These are phyloP conservation scores for Microcyclosporella mali DNA, from an alignment of 2,329 filamentous ascomycete genomes.

Conservation along the genomic window DNA sequence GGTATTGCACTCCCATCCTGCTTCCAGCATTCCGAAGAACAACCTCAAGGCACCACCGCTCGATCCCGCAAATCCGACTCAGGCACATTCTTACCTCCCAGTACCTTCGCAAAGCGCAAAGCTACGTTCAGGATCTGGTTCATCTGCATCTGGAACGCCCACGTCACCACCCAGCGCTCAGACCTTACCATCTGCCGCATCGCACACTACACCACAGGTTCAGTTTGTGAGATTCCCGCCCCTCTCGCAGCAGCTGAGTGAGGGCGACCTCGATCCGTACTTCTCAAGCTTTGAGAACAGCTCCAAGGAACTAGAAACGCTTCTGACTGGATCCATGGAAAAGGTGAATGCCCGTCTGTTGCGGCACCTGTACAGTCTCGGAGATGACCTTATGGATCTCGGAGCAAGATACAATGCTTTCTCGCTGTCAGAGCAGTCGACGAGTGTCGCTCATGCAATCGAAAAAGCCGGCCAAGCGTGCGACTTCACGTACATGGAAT, in stretches of 20 bases:
- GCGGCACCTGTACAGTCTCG: slow-evolving; percentile 74
- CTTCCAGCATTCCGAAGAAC: slow-evolving; percentile 87
- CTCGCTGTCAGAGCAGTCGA: slow-evolving; percentile 85
- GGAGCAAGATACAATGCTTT: slow-evolving; percentile 97
- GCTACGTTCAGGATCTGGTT: slow-evolving; percentile 55
- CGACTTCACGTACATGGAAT: slow-evolving; percentile 92
- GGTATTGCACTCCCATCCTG: slow-evolving; percentile 86
- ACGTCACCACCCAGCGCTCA: slow-evolving; percentile 48
- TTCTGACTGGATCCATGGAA: slow-evolving; percentile 89
- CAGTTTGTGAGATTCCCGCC: slow-evolving; percentile 80
- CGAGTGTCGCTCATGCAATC: slow-evolving; percentile 83
- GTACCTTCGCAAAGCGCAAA: slow-evolving; percentile 81
- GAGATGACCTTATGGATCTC: slow-evolving; percentile 82
- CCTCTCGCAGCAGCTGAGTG: slow-evolving; percentile 66
- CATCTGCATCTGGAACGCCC: slow-evolving; percentile 47
- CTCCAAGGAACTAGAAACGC: slow-evolving; percentile 81
- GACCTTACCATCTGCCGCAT: slow-evolving; percentile 47
- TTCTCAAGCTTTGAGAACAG: slow-evolving; percentile 90
- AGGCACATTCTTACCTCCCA: slow-evolving; percentile 80
- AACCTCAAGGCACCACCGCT: slow-evolving; percentile 92
- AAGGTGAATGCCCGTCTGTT: slow-evolving; percentile 90
- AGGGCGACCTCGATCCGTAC: slow-evolving; percentile 90
- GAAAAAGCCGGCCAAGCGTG: slow-evolving; percentile 91
- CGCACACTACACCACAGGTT: slow-evolving; percentile 52
- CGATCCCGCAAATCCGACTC: slow-evolving; percentile 84